These are phyloP conservation scores for Yamadazyma aaseri DNA, from an alignment of 1,139 yeast species.

Conservation along the genomic window DNA sequence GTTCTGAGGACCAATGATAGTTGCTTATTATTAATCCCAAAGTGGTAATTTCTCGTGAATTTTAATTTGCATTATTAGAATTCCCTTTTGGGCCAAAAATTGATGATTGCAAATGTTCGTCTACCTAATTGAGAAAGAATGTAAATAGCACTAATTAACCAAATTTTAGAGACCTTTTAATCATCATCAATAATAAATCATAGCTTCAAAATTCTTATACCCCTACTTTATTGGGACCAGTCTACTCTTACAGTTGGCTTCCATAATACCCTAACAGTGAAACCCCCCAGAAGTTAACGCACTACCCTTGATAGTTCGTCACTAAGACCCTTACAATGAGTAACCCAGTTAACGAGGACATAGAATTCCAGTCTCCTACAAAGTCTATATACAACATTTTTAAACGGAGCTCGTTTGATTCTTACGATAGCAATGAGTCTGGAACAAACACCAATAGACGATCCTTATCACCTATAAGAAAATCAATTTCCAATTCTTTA, in stretches of 20 bases:
- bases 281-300: neutral
- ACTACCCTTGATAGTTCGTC: neutral
- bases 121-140: conserved; percentile 3
- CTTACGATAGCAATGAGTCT: conserved; percentile 27
- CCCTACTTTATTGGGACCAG: too few relatives aligned
- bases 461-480: conserved; percentile 10
- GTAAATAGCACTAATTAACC: conserved; percentile 2
- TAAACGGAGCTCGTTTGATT: conserved; percentile 25
- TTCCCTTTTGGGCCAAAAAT: neutral
- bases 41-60: neutral
- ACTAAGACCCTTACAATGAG: neutral
- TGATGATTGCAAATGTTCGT: conserved; percentile 2
- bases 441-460: conserved; percentile 7
- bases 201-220: too few relatives aligned
- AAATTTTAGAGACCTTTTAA: too few relatives aligned
- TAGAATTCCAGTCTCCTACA: conserved; percentile 24
- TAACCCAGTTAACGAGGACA: neutral
- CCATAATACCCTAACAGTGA: too few relatives aligned
- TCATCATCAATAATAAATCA: too few relatives aligned
- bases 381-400: conserved; percentile 28
- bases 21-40: neutral
- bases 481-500: conserved; percentile 8
- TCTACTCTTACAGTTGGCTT: too few relatives aligned
- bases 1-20: too few relatives aligned
- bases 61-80: too few relatives aligned